These are phyloP conservation scores for Drosera capensis DNA, from an alignment of 148 eudicot genomes.

Conservation along the genomic window DNA sequence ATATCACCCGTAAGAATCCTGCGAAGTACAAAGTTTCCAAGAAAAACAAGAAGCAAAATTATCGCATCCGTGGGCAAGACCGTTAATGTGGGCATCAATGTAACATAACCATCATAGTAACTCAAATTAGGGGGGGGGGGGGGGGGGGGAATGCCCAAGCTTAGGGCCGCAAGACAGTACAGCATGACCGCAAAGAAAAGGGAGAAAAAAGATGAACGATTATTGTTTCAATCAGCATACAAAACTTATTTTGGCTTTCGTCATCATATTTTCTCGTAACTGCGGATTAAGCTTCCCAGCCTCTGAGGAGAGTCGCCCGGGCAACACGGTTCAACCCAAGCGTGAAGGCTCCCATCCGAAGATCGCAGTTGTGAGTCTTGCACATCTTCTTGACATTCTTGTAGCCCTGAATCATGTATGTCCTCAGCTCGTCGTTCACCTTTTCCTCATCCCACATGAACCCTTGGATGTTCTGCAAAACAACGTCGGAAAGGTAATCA, in stretches of 20 bases:
- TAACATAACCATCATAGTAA: no score
- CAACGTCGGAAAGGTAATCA: no score
- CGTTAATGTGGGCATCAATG: no score
- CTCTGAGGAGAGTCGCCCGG: constrained; percentile 86
- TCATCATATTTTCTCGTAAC: background rate
- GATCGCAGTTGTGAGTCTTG: constrained; percentile 73
- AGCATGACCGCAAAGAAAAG: background rate
- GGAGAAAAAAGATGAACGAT: background rate
- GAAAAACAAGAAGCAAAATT: no score
- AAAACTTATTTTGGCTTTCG: background rate
- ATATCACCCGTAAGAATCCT: no score
- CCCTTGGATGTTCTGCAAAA: constrained; percentile 83
- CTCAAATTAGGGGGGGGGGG: no score
- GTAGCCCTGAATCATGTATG: constrained; percentile 66
- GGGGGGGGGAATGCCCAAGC: no score
- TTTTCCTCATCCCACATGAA: constrained; percentile 97
- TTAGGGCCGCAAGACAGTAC: no score
- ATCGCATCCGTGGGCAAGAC: no score
- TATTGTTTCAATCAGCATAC: no score
- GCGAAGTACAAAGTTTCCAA: no score
- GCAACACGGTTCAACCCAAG: constrained; percentile 94
- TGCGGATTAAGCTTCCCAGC: constrained; percentile 79
- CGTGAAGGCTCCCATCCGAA: constrained; percentile 95
- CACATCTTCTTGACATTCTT: constrained; percentile 83
- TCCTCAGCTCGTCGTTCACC: constrained; percentile 77